phyloP scores from a whole-genome alignment of 768 basidiomycete genomes.

The Termitomyces sp. region DNA sequence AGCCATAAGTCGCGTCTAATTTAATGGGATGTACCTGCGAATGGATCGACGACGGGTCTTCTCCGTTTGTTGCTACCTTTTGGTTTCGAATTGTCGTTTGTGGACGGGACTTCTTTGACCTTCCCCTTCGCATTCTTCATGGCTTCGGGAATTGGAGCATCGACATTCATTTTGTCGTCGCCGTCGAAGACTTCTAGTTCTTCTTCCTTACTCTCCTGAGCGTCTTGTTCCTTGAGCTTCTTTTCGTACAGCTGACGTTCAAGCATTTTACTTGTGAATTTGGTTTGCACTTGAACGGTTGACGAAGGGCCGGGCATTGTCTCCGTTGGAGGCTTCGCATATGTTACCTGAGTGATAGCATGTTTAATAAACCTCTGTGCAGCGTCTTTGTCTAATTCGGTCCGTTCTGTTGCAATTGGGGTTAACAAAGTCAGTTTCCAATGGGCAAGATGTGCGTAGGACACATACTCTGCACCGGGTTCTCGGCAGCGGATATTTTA shows the following conservation, averaged over 20 bases:
- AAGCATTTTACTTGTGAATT: slow-evolving; percentile 70
- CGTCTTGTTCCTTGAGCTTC: slow-evolving; percentile 46
- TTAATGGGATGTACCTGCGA: slow-evolving; percentile 42
- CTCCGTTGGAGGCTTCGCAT: slow-evolving; percentile 28
- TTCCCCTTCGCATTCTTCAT: slow-evolving; percentile 34
- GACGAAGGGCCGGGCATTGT: slow-evolving; percentile 25
- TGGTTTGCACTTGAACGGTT: slow-evolving; percentile 37
- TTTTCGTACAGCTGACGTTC: slow-evolving; percentile 61
- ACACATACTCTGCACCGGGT: slow-evolving; percentile 50
- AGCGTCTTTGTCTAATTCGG: slow-evolving; percentile 70
- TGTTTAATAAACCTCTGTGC: slow-evolving; percentile 82
- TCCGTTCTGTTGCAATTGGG: slow-evolving; percentile 25
- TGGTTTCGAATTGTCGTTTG: slow-evolving; percentile 6
- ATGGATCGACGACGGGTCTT: slow-evolving; percentile 56
- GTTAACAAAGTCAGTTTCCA: background rate
- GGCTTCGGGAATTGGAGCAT: slow-evolving; percentile 2
- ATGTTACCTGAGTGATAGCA: slow-evolving; percentile 63
- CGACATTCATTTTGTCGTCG: slow-evolving; percentile 13
- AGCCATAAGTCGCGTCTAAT: background rate
- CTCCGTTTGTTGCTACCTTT: slow-evolving; percentile 34
- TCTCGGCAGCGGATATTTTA: slow-evolving; percentile 75
- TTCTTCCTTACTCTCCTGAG: slow-evolving; percentile 35
- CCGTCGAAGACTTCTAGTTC: slow-evolving; percentile 34
- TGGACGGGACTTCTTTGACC: slow-evolving; percentile 14
- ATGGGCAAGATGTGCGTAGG: background rate